Evolutionary conservation across 2,329 filamentous ascomycete species (phyloP).

Genomic region (Trichophyton mentagrophytes): DNA sequence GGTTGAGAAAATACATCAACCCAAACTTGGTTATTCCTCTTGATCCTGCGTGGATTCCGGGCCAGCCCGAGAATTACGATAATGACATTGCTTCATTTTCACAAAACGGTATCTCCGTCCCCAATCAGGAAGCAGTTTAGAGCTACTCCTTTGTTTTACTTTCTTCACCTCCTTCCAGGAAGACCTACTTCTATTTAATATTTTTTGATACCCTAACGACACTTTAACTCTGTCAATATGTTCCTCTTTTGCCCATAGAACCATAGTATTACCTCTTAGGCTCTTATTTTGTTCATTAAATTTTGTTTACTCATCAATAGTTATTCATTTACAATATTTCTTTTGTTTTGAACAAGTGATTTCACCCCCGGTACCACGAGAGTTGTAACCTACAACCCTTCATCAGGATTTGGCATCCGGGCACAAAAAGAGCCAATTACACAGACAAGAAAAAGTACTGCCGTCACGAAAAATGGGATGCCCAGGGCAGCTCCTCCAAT

Average conservation of each 20-base stretch:
- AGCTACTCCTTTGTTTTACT: not conserved
- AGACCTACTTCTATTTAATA: not conserved
- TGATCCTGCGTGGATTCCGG: slow-evolving; percentile 33
- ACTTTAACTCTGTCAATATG: not conserved
- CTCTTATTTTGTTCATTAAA: not conserved
- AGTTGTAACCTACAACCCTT: not conserved
- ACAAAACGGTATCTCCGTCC: not conserved
- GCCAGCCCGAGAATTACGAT: slow-evolving; percentile 10
- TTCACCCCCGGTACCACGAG: not conserved
- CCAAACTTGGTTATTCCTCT: slow-evolving; percentile 34
- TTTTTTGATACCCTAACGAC: not conserved
- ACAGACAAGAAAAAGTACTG: not conserved
- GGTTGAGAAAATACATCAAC: slow-evolving; percentile 36
- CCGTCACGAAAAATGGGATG: not conserved
- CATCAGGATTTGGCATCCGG: not conserved
- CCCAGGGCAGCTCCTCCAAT: not conserved
- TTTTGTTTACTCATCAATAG: not conserved
- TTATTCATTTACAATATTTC: not conserved
- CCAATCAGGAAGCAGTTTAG: not conserved
- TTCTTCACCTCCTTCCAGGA: not conserved
- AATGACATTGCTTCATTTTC: not conserved
- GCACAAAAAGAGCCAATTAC: not conserved
- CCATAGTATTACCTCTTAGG: not conserved
- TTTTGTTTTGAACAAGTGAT: not conserved
- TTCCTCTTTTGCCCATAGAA: not conserved